These are phyloP conservation scores for Apiospora malaysiana DNA, from an alignment of 2,329 filamentous ascomycete genomes.

Conservation along the genomic window DNA sequence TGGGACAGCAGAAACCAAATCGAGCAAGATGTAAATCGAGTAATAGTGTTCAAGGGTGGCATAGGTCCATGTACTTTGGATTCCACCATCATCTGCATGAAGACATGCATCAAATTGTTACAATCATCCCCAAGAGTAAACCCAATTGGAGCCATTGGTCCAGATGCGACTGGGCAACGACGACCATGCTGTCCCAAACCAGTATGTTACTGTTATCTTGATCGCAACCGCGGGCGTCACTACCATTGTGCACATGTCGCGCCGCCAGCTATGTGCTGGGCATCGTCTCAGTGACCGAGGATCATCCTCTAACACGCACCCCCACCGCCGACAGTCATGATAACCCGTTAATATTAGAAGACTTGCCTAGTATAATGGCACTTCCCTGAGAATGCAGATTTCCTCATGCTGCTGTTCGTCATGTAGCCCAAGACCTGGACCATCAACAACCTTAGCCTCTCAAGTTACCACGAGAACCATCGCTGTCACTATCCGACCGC, in stretches of 20 bases:
- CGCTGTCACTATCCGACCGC: not conserved
- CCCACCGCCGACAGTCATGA: too few species aligned
- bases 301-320: not conserved
- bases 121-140: not conserved
- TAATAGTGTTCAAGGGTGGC: not conserved
- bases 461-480: not conserved
- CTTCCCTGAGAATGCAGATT: too few species aligned
- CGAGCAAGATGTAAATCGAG: not conserved
- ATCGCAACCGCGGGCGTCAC: too few species aligned
- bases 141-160: not conserved
- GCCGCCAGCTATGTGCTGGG: too few species aligned
- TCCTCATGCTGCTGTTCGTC: too few species aligned
- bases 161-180: too few species aligned
- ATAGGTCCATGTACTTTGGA: not conserved
- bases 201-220: not conserved
- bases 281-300: too few species aligned
- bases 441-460: not conserved
- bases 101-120: not conserved
- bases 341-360: too few species aligned
- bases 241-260: too few species aligned
- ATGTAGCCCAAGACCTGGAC: not conserved
- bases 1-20: too few species aligned
- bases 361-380: not conserved
- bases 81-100: not conserved
- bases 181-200: not conserved